Evolutionary conservation across 2,329 filamentous ascomycete species (phyloP), one percentile per base, ranked within the genome.

Genomic region (Chaetothyriales sp.): DNA sequence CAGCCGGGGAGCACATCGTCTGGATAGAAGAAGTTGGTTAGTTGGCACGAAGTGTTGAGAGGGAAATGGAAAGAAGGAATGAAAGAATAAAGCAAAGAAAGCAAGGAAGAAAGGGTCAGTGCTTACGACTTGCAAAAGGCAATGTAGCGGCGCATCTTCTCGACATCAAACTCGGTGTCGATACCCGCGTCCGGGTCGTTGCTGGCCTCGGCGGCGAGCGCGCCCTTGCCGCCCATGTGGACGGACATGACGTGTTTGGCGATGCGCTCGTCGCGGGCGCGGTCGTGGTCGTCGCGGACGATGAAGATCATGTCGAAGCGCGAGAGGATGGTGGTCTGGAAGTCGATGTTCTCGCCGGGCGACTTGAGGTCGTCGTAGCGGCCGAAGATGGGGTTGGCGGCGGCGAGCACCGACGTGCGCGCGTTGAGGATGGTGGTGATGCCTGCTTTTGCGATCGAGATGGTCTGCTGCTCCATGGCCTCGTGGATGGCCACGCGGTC

Each of bases 251-350:
- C 90, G 77, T 98, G 92, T 64, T 83, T 90, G 10, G 92, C 92
- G 62, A 98, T 96, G 3, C 77, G 82, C 71, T 95, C 87, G 64
- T 98, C 92, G 62, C 90, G 86, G 51, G 79, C 83, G 44, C 86
- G 79, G 55, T 90, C 86, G 66, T 98, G 92, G 55, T 94, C 88
- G 66, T 98, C 92, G 60, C 86, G 86, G 55, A 98, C 90, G 59
- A 98, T 95, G 73, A 96, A 98, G 58, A 98, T 96, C 86, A 98
- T 95, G 68, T 98, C 92, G 66, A 98, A 98, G 77, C 92, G 86
- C 2, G 90, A 96, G 58, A 98, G 66, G 62, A 98, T 96, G 2
- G 92, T 98, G 0, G 92, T 98, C 64, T 98, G 92, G 69, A 98
- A 98, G 68, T 98, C 92, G 59, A 98, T 98, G 65, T 98, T 98